These are phyloP conservation scores for Botryotinia narcissicola DNA, from an alignment of 2,329 filamentous ascomycete genomes.

Conservation along the genomic window DNA sequence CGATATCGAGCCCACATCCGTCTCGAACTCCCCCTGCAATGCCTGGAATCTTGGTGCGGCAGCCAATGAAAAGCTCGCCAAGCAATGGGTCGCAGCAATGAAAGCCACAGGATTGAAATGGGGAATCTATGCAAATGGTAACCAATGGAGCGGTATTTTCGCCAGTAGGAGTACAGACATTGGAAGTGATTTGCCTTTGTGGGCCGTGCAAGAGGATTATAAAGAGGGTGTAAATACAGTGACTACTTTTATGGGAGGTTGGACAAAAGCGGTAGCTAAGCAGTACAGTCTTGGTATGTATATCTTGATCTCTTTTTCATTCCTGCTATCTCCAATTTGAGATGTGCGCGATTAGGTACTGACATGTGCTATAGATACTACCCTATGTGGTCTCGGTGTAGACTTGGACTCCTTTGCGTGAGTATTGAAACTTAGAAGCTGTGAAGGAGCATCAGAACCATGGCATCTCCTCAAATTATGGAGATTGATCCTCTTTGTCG, in stretches of 20 bases:
- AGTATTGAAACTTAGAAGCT: not conserved
- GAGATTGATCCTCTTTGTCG: no score
- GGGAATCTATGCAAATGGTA: slow-evolving; percentile 35
- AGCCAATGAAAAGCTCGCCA: slow-evolving; percentile 30
- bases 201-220: slow-evolving; percentile 32
- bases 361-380: slow-evolving; percentile 28
- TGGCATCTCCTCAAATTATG: not conserved
- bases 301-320: not conserved
- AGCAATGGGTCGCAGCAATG: slow-evolving; percentile 29
- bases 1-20: slow-evolving; percentile 30
- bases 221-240: slow-evolving; percentile 29
- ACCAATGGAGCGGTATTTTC: slow-evolving; percentile 34
- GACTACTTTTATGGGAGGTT: slow-evolving; percentile 32
- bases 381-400: slow-evolving; percentile 28
- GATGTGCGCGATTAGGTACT: not conserved
- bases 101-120: slow-evolving; percentile 26
- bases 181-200: slow-evolving; percentile 31
- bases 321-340: not conserved
- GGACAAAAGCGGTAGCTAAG: slow-evolving; percentile 31
- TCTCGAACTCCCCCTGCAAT: slow-evolving; percentile 24
- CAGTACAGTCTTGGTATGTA: slow-evolving; percentile 31
- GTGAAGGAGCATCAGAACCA: not conserved
- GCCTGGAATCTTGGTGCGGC: slow-evolving; percentile 29
- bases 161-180: slow-evolving; percentile 28
- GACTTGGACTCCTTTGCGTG: slow-evolving; percentile 25